A percentile compares a stretch with the other conserved stretches of the same genome.
Evolutionary conservation across 108 stramenopile genomes (phyloP).

Genomic region (Discostella stelligeroides): DNA sequence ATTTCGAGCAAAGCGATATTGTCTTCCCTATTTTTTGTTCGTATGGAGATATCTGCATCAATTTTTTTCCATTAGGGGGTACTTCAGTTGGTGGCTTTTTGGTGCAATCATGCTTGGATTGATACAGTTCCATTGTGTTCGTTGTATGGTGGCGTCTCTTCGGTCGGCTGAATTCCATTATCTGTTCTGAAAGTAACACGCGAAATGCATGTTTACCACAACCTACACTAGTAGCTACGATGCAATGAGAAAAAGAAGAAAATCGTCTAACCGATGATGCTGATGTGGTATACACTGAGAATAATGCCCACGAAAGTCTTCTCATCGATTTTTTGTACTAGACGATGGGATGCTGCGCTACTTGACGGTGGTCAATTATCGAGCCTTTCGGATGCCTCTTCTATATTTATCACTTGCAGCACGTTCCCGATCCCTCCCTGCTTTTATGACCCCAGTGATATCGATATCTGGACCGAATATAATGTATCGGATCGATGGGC

Average conservation of each 20-base stretch:
- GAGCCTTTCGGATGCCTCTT: constrained; percentile 63
- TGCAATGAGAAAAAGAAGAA: too few species aligned
- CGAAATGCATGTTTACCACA: too few species aligned
- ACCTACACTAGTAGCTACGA: too few species aligned
- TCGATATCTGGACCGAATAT: constrained; percentile 77
- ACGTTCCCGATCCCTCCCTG: constrained; percentile 63
- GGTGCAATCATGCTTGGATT: neutral
- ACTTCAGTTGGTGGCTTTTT: neutral
- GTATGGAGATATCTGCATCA: constrained; percentile 31
- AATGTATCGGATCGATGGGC: constrained; percentile 74
- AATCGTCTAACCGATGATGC: too few species aligned
- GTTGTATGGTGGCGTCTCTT: too few species aligned
- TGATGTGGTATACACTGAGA: too few species aligned
- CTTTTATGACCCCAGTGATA: constrained; percentile 42
- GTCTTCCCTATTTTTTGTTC: constrained; percentile 30
- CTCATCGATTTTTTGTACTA: neutral
- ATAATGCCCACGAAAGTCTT: neutral
- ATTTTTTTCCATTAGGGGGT: neutral
- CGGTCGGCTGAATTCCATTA: too few species aligned
- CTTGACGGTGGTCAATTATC: constrained; percentile 4
- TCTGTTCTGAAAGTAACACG: too few species aligned
- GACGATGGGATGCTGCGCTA: neutral
- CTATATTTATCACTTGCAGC: constrained; percentile 63
- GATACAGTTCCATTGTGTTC: neutral
- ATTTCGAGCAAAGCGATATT: constrained; percentile 52